These are phyloP conservation scores for Sporisorium sorghi DNA, from an alignment of 1,284 basidiomycete genomes.

Conservation along the genomic window DNA sequence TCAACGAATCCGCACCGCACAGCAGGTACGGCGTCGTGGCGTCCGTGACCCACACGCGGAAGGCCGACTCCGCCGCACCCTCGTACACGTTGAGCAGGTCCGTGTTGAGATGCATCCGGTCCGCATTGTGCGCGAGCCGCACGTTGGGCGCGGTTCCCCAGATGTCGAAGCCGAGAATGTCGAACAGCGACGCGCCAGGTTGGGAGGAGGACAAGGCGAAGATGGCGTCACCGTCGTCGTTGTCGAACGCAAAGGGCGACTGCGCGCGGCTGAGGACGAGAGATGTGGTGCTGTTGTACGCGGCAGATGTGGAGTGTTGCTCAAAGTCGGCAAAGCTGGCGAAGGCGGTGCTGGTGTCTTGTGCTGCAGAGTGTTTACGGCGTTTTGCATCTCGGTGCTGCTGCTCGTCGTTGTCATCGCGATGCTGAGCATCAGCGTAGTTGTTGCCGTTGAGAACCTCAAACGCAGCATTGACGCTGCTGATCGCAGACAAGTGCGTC, in stretches of 20 bases:
- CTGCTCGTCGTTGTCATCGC: not conserved
- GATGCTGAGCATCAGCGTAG: not conserved
- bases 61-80: conserved; percentile 40
- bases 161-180: conserved; percentile 42
- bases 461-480: conserved; percentile 31
- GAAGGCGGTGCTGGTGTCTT: not conserved
- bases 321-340: conserved; percentile 20
- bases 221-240: conserved; percentile 1
- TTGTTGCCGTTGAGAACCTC: conserved; percentile 26
- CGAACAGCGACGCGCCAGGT: conserved; percentile 19
- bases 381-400: conserved; percentile 10
- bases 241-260: conserved; percentile 23
- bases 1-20: conserved; percentile 18
- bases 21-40: conserved; percentile 37
- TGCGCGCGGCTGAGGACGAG: conserved; percentile 35
- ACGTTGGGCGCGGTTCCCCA: conserved; percentile 37
- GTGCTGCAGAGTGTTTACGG: conserved; percentile 11
- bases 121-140: conserved; percentile 23
- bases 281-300: conserved; percentile 1
- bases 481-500: conserved; percentile 5
- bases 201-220: conserved; percentile 5
- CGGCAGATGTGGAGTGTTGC: not conserved
- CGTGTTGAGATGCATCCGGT: conserved; percentile 34
- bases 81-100: conserved; percentile 44
- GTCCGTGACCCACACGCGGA: conserved; percentile 44